These are phyloP conservation scores for Prunus mume DNA, from an alignment of 306 rosid species.

Conservation along the genomic window DNA sequence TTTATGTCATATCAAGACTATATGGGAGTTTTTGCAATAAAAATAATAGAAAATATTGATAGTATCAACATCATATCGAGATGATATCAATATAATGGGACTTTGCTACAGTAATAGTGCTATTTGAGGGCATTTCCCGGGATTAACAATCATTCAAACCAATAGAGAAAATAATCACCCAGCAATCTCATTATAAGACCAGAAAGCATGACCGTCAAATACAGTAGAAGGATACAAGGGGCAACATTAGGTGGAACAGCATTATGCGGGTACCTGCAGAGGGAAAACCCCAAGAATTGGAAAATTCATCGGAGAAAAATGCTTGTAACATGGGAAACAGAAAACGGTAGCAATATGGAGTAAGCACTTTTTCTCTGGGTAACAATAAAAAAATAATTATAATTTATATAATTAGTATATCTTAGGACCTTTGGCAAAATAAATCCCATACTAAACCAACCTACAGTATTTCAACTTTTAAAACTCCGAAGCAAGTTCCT, in stretches of 20 bases:
- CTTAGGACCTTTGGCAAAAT: background rate
- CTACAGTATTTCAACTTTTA: background rate
- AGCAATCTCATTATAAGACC: background rate
- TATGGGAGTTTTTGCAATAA: too few relatives aligned
- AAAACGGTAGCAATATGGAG: background rate
- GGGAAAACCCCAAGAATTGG: constrained; percentile 1
- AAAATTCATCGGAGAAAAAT: background rate
- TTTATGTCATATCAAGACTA: too few relatives aligned
- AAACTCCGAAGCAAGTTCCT: background rate
- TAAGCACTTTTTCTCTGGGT: background rate
- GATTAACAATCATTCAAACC: background rate
- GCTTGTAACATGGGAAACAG: background rate
- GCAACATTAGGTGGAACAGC: constrained; percentile 82
- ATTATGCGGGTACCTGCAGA: constrained; percentile 72
- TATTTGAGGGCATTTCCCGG: too few relatives aligned
- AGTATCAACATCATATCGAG: too few relatives aligned
- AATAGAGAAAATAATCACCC: background rate
- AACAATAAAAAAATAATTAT: background rate
- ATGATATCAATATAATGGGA: too few relatives aligned
- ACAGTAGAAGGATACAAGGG: constrained; percentile 75
- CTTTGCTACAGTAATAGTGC: too few relatives aligned
- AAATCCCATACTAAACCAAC: background rate
- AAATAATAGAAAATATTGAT: too few relatives aligned
- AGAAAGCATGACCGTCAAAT: background rate
- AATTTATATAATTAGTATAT: background rate